phyloP scores from a whole-genome alignment of 2,329 filamentous ascomycete species.

The Diaporthe destruens region DNA sequence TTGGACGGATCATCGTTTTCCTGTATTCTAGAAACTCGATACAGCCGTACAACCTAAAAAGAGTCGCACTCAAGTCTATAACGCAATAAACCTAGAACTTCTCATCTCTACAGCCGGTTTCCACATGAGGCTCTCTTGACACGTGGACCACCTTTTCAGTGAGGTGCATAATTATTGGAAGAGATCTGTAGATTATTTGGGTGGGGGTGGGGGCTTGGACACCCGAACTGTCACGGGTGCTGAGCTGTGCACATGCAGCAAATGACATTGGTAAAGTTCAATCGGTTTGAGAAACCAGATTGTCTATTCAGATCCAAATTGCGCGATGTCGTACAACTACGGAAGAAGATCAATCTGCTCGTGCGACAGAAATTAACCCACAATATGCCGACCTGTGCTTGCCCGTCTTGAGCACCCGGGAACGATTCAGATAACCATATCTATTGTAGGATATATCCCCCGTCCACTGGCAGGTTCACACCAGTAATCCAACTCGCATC shows the following conservation, averaged over 20 bases:
- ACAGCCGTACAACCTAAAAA: neutral
- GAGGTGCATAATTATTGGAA: neutral
- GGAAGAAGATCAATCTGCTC: neutral
- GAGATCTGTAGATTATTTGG: too few species aligned
- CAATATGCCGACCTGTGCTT: neutral
- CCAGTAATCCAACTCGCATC: conserved; percentile 38
- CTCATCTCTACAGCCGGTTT: too few species aligned
- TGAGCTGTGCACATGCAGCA: neutral
- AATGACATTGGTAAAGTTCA: too few species aligned
- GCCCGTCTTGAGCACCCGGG: neutral
- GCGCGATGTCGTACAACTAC: neutral
- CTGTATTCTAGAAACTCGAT: neutral
- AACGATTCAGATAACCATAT: neutral
- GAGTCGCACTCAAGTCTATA: neutral
- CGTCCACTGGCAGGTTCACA: conserved; percentile 19
- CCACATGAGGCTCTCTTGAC: neutral
- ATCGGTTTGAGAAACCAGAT: neutral
- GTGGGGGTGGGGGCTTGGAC: too few species aligned
- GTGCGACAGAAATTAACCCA: neutral
- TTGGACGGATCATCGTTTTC: neutral
- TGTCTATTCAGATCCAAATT: neutral
- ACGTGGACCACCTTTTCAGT: too few species aligned
- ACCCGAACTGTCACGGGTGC: neutral
- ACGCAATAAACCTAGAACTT: neutral
- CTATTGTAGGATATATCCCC: conserved; percentile 5